Evolutionary conservation across 805 yeast genomes (phyloP), one percentile per base, ranked within the genome.

Genomic region (Danielia oregonensis): DNA sequence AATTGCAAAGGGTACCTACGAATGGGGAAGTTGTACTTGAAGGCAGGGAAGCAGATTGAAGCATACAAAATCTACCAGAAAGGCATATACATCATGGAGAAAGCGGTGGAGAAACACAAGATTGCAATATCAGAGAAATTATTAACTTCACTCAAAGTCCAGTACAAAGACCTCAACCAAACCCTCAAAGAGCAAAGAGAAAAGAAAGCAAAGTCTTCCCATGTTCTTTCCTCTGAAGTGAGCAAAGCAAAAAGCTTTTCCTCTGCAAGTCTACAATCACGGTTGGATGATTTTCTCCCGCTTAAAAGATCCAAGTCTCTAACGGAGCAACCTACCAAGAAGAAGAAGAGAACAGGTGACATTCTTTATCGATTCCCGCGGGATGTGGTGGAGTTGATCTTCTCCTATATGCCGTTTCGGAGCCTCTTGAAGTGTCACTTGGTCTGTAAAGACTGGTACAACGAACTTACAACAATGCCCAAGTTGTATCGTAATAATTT

Each of bases 1-100:
- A 59, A 70, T 12, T 70, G 75, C 49, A 74, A 72, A 47, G 77
- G 76, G 1, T 73, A 74, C 42, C 51, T 75, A 24, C 46, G 80
- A 23, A 50, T 55, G 3, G 64, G 68, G 2, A 74, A 72, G 43
- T 40, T 72, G 3, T 46, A 60, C 15, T 10, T 40, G 16, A 33
- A 39, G 7, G 35, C 48, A 25, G 54, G 54, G 1, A 45, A 57
- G 14, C 48, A 59, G 3, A 18, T 43, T 1, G 67, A 64, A 13
- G 70, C 77, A 2, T 62, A 59, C 39, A 54, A 56, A 24, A 45
- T 48, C 2, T 53, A 62, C 33, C 65, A 62, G 31, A 39, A 44
- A 18, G 79, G 78, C 0, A 28, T 68, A 3, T 52, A 55, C 30
- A 50, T 46, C n/a, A 60, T 74, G 6, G 59, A 58, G 16, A 41